Percentiles rank a stretch among this genome's conserved stretches.
Conservation (phyloP, 495 filamentous ascomycete species). For the Usnea hakonensis region DNA sequence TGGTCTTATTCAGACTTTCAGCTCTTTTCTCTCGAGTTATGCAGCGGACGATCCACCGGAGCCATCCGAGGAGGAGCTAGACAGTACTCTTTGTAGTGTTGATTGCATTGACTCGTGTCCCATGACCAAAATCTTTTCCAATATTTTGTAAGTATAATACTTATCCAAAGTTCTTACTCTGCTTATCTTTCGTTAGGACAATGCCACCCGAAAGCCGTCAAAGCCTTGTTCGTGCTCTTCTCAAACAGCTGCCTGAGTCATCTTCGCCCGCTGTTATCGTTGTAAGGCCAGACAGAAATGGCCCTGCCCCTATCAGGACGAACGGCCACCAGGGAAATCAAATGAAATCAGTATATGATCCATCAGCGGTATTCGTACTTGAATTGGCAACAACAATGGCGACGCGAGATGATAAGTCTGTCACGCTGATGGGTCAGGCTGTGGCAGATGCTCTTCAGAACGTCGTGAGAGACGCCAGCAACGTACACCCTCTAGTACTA, state of each 20-base stretch:
- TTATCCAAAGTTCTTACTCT: too few relatives aligned
- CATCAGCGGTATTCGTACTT: slow-evolving; percentile 75
- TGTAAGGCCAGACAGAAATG: slow-evolving; percentile 72
- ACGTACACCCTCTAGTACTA: slow-evolving; percentile 70
- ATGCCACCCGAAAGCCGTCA: slow-evolving; percentile 61
- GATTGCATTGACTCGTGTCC: slow-evolving; percentile 89
- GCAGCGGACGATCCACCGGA: slow-evolving; percentile 96
- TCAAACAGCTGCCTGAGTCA: slow-evolving; percentile 82
- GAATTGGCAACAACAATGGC: slow-evolving; percentile 83
- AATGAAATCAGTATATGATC: slow-evolving; percentile 66
- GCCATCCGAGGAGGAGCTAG: slow-evolving; percentile 92
- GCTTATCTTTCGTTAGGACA: slow-evolving; percentile 38
- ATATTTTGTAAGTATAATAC: slow-evolving; percentile 60
- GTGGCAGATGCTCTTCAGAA: slow-evolving; percentile 73
- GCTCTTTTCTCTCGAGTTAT: slow-evolving; percentile 96
- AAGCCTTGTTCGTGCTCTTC: slow-evolving; percentile 60
- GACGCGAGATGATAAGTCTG: slow-evolving; percentile 64
- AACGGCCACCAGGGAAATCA: slow-evolving; percentile 50
- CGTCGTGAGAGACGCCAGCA: slow-evolving; percentile 67
- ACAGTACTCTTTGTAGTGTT: slow-evolving; percentile 88
- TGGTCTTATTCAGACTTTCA: slow-evolving; percentile 86
- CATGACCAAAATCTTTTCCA: slow-evolving; percentile 72
- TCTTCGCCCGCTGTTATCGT: slow-evolving; percentile 73
- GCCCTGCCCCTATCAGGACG: slow-evolving; percentile 37
- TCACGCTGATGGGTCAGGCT: slow-evolving; percentile 63